A percentile compares a stretch with the other conserved stretches of the same genome.
Conservation (phyloP, 148 eudicot genomes). For the Chenopodium album region DNA sequence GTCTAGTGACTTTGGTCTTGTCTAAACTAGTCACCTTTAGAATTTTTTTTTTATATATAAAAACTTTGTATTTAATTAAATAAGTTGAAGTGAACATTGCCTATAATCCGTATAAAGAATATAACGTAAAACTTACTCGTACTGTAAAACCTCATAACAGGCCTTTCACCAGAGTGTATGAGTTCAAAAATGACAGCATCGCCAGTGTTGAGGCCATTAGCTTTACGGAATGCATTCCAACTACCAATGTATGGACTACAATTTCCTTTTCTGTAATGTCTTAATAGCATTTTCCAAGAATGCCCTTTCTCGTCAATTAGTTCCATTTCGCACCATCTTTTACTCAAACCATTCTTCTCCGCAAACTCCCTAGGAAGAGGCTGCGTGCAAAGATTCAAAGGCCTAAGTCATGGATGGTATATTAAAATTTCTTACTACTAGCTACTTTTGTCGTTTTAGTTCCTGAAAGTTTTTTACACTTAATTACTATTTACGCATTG, state of each 20-base stretch:
- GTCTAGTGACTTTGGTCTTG: too few relatives aligned
- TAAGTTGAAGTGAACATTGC: too few relatives aligned
- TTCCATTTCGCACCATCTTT: background rate
- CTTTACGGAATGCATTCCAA: background rate
- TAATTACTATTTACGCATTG: too few relatives aligned
- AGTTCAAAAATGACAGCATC: slow-evolving; percentile 19
- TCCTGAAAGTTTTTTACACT: too few relatives aligned
- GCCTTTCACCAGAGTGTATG: slow-evolving; percentile 7
- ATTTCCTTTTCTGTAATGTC: background rate
- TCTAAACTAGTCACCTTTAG: too few relatives aligned
- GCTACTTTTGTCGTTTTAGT: too few relatives aligned
- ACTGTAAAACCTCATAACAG: slow-evolving; percentile 15
- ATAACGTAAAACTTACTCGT: slow-evolving; percentile 4
- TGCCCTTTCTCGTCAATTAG: background rate
- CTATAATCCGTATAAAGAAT: too few relatives aligned
- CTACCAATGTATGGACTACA: background rate
- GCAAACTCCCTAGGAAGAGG: background rate
- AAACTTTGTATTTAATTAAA: too few relatives aligned
- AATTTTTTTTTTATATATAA: too few relatives aligned
- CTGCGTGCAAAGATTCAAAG: background rate
- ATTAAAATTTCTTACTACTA: too few relatives aligned
- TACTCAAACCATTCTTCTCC: background rate
- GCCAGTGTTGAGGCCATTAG: slow-evolving; percentile 11
- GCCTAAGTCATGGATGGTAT: too few relatives aligned
- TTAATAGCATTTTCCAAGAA: background rate